A percentile compares a stretch with the other conserved stretches of the same genome.
phyloP scores from a whole-genome alignment of 106 monocot species.

The Alisma plantagoaquatica region DNA sequence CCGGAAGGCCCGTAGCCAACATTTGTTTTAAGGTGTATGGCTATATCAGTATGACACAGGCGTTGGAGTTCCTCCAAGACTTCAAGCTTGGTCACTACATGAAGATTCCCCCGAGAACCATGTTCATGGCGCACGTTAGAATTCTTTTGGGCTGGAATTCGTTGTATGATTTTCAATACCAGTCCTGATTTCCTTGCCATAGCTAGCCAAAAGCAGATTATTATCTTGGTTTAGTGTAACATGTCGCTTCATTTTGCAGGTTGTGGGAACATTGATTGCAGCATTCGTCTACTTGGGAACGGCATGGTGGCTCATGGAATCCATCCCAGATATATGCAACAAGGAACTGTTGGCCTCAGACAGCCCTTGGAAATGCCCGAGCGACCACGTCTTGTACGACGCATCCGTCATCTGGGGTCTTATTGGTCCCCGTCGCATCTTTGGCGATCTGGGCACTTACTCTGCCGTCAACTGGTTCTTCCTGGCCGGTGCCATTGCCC shows the following conservation, averaged over 20 bases:
- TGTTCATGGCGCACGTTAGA: conserved; percentile 24
- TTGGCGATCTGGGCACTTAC: conserved; percentile 15
- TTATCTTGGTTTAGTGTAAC: no score
- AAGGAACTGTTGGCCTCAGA: not conserved
- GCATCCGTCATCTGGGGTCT: conserved; percentile 24
- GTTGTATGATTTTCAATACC: not conserved
- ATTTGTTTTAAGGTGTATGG: conserved; percentile 20
- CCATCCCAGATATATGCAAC: conserved; percentile 11
- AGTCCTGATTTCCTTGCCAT: not conserved
- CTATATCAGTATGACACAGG: conserved; percentile 13
- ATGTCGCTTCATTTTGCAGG: conserved; percentile 4
- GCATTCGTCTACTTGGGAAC: conserved; percentile 13
- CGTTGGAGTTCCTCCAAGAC: conserved; percentile 10
- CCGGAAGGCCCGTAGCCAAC: conserved; percentile 12
- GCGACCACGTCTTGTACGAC: conserved; percentile 21
- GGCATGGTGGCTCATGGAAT: conserved; percentile 22
- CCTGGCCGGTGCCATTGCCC: conserved; percentile 13
- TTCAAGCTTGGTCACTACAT: conserved; percentile 30
- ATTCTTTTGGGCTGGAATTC: not conserved
- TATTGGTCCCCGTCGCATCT: conserved; percentile 15
- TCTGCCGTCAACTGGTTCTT: conserved; percentile 22
- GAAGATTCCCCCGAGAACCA: conserved; percentile 25
- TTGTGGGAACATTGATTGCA: conserved; percentile 15
- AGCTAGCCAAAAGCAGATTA: not conserved
- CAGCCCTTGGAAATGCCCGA: conserved; percentile 25